Evolutionary conservation across 768 basidiomycete species (phyloP), one percentile per base, ranked within the genome.

Genomic region (Cubamyces lactineus): DNA sequence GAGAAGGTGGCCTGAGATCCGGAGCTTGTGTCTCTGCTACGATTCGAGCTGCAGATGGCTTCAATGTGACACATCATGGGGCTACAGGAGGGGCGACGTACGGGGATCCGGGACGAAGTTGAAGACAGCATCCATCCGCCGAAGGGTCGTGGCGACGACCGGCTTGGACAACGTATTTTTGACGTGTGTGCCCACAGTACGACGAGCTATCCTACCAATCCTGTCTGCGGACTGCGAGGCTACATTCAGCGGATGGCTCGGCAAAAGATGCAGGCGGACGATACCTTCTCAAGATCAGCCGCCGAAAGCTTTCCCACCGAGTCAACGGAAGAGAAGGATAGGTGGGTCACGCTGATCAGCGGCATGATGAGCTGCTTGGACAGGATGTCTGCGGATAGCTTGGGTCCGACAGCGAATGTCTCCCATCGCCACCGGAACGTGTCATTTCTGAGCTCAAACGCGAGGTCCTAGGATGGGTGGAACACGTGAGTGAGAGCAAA

Each of bases 371-470:
- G 83, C 67, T 93, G 91, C 65, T 81, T 87, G 62, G 91, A 92
- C 53, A 93, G 79, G 57, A 91, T 77, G 53, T 90, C 87, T 61
- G 91, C 84, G 39, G 90, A 88, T 34, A 74, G 67, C 72, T 79
- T 86, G 71, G 85, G 77, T 8, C 89, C 88, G 40, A 89, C 70
- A 65, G 80, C 82, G 71, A 80, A 83, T 16, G 86, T 82, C 73
- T 92, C 89, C 91, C 91, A 93, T 76, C 82, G 80, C 90, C 90
- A 93, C 77, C 84, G 86, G 74, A 90, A 88, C 9, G 75, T 71
- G 23, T 81, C 80, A 62, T 79, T 83, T 67, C 84, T 82, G 38
- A 92, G 65, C 66, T 82, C 79, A 59, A 91, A 80, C 4, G 88
- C 82, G 24, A 89, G 68, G 71, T 93, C 91, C 91, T 93, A 47